Evolutionary conservation across 2,329 filamentous ascomycete genomes (phyloP), one percentile per base, ranked within the genome.

Genomic region (Penicillium sp.): DNA sequence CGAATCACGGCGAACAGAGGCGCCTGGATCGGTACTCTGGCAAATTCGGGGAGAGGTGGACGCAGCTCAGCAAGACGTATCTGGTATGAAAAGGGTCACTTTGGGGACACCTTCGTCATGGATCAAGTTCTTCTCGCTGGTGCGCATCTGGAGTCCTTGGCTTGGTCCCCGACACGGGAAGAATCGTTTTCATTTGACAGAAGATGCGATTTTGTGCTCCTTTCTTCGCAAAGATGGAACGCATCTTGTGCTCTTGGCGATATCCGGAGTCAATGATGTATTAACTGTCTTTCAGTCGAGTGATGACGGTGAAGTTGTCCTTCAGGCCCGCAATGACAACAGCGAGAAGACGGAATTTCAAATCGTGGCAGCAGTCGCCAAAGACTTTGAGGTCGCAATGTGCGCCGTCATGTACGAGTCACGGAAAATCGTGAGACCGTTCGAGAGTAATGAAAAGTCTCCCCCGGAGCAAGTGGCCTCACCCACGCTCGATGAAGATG

Each of bases 361-460:
- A 11, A 72, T 94, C 9, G 67, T 95, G 5, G 83, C 85, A 11
- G 83, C 88, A 3, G 80, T 85, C 2, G 85, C 87, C 0, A 76
- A 84, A 39, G 75, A 80, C 34, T 86, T 94, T 55, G 88, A 94
- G 52, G 76, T 81, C 46, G 85, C 88, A 1, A 82, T 89, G 59
- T 85, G 86, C 33, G 85, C 90, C 11, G 84, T 86, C 6, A 86
- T 95, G 78, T 95, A 95, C 57, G 85, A 95, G 60, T 87, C 90
- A n/a, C 80, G 90, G 29, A 82, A 80, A 51, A 61, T 87, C 3
- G 74, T 86, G 7, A 59, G 58, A 12, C 64, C 62, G 12, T 66
- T 65, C 51, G 48, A 49, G 5, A 41, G 58, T 28, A 45, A 33
- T 2, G 12, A 32, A 9, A 35, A 56, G 18, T 45, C 52, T 13